These are phyloP conservation scores for Zygosaccharomyces bailii DNA, from an alignment of 805 yeast species.

Conservation along the genomic window DNA sequence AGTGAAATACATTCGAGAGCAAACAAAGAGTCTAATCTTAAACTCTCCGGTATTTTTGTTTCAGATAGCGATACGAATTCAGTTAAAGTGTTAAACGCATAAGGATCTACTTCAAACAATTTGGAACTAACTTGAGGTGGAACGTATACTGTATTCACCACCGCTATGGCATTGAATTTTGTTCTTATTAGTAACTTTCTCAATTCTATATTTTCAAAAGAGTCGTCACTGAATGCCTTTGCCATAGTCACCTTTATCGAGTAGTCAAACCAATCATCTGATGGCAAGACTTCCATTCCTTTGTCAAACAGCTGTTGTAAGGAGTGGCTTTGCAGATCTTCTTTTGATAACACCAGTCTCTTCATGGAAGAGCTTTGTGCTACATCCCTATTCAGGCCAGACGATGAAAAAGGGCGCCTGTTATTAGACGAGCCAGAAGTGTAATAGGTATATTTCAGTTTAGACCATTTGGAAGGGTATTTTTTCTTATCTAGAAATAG, in stretches of 20 bases:
- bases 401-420: slow-evolving; percentile 1
- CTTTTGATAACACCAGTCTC: slow-evolving; percentile 50
- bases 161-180: slow-evolving; percentile 66
- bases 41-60: slow-evolving; percentile 47
- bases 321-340: slow-evolving; percentile 51
- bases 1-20: slow-evolving; percentile 67
- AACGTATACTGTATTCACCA: slow-evolving; percentile 53
- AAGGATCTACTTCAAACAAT: slow-evolving; percentile 69
- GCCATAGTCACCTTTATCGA: slow-evolving; percentile 59
- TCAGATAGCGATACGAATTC: slow-evolving; percentile 69
- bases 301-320: slow-evolving; percentile 62
- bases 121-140: slow-evolving; percentile 60
- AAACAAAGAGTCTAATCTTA: slow-evolving; percentile 58
- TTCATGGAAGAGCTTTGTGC: slow-evolving; percentile 37
- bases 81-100: slow-evolving; percentile 62
- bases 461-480: slow-evolving; percentile 56
- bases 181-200: slow-evolving; percentile 59
- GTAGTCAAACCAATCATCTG: slow-evolving; percentile 61
- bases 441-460: slow-evolving; percentile 53
- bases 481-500: slow-evolving; percentile 42
- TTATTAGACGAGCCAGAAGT: slow-evolving; percentile 21
- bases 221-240: slow-evolving; percentile 63
- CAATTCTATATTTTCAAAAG: slow-evolving; percentile 50
- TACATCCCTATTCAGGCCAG: slow-evolving; percentile 33
- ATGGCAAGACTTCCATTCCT: slow-evolving; percentile 56